A percentile compares a stretch with the other conserved stretches of the same genome.
Evolutionary conservation across 2,329 filamentous ascomycete species (phyloP).

Genomic region (Rugonectria rugulosa): DNA sequence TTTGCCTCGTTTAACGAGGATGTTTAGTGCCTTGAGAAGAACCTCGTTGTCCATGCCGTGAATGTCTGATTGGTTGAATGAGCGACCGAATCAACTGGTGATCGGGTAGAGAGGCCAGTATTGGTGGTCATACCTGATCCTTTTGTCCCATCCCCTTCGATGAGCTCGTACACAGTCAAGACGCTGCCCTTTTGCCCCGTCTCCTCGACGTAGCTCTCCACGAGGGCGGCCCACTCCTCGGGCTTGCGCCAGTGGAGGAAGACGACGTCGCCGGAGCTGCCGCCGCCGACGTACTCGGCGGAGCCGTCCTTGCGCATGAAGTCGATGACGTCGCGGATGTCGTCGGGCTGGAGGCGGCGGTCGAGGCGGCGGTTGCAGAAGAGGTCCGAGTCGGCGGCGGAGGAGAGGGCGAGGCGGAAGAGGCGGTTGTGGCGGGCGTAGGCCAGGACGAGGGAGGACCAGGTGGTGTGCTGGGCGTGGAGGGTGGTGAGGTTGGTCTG

Average conservation of each 20-base stretch:
- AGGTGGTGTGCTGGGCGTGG: constrained; percentile 81
- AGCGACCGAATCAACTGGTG: constrained; percentile 56
- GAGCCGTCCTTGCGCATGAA: constrained; percentile 66
- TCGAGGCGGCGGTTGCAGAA: constrained; percentile 66
- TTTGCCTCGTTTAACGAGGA: constrained; percentile 88
- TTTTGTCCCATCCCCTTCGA: constrained; percentile 81
- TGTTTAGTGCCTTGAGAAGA: constrained; percentile 77
- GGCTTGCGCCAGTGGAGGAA: constrained; percentile 87
- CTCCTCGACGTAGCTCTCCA: constrained; percentile 84
- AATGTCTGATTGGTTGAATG: constrained; percentile 78
- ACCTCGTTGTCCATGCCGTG: constrained; percentile 87
- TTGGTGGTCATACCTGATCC: constrained; percentile 64
- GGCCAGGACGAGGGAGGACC: constrained; percentile 83
- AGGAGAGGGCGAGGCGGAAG: constrained; percentile 74
- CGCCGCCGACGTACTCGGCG: constrained; percentile 68
- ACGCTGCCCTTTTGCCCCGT: constrained; percentile 90
- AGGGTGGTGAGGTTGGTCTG: constrained; percentile 78
- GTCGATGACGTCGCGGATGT: constrained; percentile 65
- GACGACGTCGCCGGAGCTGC: constrained; percentile 54
- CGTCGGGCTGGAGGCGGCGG: constrained; percentile 57
- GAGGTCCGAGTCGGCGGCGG: constrained; percentile 61
- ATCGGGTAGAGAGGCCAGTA: neutral
- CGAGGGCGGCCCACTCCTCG: constrained; percentile 85
- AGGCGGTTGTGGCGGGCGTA: constrained; percentile 83
- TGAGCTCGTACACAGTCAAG: constrained; percentile 90